Percentiles rank a stretch among this genome's conserved stretches.
phyloP scores from a whole-genome alignment of 768 basidiomycete species.

The Rhodotorula babjevae region DNA sequence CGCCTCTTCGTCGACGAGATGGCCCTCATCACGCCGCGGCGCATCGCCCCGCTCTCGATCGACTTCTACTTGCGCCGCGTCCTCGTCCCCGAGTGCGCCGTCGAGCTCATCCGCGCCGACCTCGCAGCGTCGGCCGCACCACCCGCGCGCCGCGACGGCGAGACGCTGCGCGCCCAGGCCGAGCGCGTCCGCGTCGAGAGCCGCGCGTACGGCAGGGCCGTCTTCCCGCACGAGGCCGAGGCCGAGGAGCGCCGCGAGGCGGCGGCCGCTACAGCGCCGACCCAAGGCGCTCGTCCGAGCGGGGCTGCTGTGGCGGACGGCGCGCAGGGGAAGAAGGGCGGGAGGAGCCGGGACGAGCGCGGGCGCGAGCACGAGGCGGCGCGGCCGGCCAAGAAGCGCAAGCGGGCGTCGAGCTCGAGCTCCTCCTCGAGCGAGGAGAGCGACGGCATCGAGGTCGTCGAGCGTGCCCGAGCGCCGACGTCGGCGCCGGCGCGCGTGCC shows the following conservation, averaged over 20 bases:
- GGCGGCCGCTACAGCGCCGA: not conserved
- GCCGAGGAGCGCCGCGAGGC: not conserved
- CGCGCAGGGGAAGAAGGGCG: not conserved
- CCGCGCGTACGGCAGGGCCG: slow-evolving; percentile 72
- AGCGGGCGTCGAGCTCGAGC: no score
- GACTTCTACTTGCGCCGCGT: slow-evolving; percentile 75
- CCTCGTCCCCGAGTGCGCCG: slow-evolving; percentile 82
- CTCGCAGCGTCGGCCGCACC: slow-evolving; percentile 36
- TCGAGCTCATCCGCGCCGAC: slow-evolving; percentile 77
- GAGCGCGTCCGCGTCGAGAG: slow-evolving; percentile 66
- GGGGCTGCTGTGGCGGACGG: not conserved
- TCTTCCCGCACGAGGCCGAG: slow-evolving; percentile 62
- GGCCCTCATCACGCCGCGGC: slow-evolving; percentile 54
- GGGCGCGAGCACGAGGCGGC: no score
- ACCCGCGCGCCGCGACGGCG: slow-evolving; percentile 45
- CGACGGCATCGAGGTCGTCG: no score
- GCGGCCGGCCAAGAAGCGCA: no score
- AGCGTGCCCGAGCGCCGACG: no score
- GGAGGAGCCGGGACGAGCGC: not conserved
- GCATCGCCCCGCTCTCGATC: slow-evolving; percentile 56
- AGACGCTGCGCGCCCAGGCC: slow-evolving; percentile 49
- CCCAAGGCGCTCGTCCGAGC: not conserved
- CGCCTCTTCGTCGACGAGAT: slow-evolving; percentile 58
- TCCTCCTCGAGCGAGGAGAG: no score
- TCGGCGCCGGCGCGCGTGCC: not conserved